Percentiles rank a stretch among this genome's conserved stretches.
phyloP scores from a whole-genome alignment of 192 early-diverging fungal genomes.

The Coemansia sp. region DNA sequence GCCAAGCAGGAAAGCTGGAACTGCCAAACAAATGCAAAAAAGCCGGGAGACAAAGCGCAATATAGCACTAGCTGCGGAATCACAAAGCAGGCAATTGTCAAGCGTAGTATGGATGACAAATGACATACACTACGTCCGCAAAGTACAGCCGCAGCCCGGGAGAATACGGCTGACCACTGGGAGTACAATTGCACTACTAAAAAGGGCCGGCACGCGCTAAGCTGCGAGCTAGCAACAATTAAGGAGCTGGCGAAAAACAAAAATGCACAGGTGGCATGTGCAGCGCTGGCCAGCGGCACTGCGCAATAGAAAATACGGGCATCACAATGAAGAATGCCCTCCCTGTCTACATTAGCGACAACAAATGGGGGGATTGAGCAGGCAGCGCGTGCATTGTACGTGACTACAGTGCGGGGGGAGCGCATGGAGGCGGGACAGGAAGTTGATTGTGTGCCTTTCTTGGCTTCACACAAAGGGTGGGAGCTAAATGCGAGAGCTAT shows the following conservation, averaged over 20 bases:
- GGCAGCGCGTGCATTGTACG: slow-evolving; percentile 7
- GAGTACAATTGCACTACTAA: slow-evolving; percentile 1
- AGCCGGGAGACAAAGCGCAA: background rate
- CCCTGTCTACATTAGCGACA: slow-evolving; percentile 5
- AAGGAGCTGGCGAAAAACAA: background rate
- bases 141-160: background rate
- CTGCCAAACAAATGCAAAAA: background rate
- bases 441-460: background rate
- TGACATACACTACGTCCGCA: background rate
- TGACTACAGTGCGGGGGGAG: slow-evolving; percentile 9
- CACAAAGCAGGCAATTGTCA: no score
- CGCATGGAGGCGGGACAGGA: slow-evolving; percentile 3
- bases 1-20: background rate
- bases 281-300: background rate
- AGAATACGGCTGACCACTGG: background rate
- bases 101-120: background rate
- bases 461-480: background rate
- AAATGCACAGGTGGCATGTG: background rate
- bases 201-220: background rate
- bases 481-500: background rate
- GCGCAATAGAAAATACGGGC: background rate
- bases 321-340: background rate
- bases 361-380: background rate
- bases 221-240: background rate
- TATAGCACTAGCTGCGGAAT: background rate